phyloP scores from a whole-genome alignment of 1,139 yeast genomes.

The Eremothecium gossypii region DNA sequence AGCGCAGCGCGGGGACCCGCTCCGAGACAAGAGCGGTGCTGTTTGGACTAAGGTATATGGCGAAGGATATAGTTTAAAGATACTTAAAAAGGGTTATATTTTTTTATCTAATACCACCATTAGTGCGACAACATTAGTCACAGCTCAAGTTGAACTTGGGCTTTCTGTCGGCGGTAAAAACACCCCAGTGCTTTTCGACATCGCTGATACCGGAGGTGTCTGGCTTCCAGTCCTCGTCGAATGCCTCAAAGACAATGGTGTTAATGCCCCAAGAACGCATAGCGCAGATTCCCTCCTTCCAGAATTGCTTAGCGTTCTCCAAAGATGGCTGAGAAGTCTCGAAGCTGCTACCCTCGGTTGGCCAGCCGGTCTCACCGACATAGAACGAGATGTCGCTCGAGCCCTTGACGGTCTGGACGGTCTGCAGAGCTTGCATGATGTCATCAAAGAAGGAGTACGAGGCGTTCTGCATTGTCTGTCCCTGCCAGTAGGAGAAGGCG shows the following conservation, averaged over 20 bases:
- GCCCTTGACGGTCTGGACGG: conserved; percentile 77
- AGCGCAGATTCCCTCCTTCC: conserved; percentile 85
- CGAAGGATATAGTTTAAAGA: no score
- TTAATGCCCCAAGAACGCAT: conserved; percentile 93
- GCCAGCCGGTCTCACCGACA: conserved; percentile 99
- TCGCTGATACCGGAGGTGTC: conserved; percentile 73
- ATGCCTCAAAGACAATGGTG: conserved; percentile 87
- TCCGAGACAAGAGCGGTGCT: no score
- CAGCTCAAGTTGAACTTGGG: conserved; percentile 55
- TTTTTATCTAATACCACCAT: no score
- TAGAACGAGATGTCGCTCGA: conserved; percentile 76
- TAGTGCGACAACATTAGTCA: conserved; percentile 32
- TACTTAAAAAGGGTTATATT: no score
- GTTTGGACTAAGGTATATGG: no score
- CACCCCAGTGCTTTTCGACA: conserved; percentile 93
- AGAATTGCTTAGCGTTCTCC: conserved; percentile 65
- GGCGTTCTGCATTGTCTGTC: conserved; percentile 72
- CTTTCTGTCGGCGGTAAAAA: conserved; percentile 49
- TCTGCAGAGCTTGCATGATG: conserved; percentile 90
- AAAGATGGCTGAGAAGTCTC: conserved; percentile 57
- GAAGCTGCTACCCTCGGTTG: conserved; percentile 73
- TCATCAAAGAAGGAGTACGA: conserved; percentile 89
- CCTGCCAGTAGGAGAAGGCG: conserved; percentile 98
- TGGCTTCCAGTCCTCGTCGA: conserved; percentile 95
- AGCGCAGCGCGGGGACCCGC: no score